A percentile compares a stretch with the other conserved stretches of the same genome.
These are phyloP conservation scores for Ogataea thermomethanolica DNA, from an alignment of 805 yeast species.

Conservation along the genomic window DNA sequence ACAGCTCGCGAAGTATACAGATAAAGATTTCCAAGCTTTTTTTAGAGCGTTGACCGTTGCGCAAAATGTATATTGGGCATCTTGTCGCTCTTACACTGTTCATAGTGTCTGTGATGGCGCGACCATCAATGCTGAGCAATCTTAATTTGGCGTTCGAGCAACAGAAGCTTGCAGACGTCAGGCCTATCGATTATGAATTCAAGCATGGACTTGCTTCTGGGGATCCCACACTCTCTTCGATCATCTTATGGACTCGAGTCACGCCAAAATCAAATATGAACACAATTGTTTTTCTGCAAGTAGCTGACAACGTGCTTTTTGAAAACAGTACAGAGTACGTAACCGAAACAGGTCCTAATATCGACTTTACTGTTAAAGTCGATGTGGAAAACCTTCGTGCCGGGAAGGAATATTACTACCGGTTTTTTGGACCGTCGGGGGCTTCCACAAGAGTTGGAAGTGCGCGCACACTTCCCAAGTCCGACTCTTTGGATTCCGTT, in stretches of 20 bases:
- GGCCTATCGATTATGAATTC: constrained; percentile 6
- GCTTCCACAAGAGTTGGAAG: constrained; percentile 14
- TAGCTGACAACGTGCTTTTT: constrained; percentile 6
- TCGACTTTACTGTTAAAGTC: constrained; percentile 25
- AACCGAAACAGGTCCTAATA: constrained; percentile 8
- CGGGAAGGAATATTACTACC: constrained; percentile 19
- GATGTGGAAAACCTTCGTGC: constrained; percentile 18
- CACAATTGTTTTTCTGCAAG: constrained; percentile 4
- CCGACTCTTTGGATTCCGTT: constrained; percentile 12
- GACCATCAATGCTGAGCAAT: background rate
- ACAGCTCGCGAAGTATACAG: too few relatives aligned
- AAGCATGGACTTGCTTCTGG: constrained; percentile 27
- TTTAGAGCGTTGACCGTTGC: too few relatives aligned
- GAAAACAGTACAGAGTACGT: constrained; percentile 6
- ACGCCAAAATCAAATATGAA: constrained; percentile 9
- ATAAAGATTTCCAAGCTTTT: too few relatives aligned
- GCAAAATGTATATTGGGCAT: too few relatives aligned
- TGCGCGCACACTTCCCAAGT: constrained; percentile 22
- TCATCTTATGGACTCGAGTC: constrained; percentile 27
- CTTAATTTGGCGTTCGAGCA: background rate
- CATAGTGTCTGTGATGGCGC: background rate
- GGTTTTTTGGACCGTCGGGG: constrained; percentile 12
- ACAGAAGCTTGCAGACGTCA: too few relatives aligned
- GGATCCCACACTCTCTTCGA: constrained; percentile 20
- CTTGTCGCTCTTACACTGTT: background rate